phyloP scores from a whole-genome alignment of 2,329 filamentous ascomycete species.

The Talaromyces atroroseus region DNA sequence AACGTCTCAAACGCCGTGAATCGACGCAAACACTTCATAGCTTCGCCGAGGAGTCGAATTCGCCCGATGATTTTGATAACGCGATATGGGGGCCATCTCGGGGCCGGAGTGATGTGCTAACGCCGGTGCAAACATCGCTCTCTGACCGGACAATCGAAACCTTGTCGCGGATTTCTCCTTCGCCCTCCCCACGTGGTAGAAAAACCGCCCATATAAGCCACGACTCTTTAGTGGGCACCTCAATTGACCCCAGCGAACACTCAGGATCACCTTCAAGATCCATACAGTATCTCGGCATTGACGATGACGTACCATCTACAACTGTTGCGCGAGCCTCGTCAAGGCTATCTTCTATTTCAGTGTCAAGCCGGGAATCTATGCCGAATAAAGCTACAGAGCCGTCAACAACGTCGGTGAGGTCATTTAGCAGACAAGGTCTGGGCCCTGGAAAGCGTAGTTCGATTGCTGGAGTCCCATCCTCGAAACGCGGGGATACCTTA shows the following conservation, averaged over 20 bases:
- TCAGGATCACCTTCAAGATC: slow-evolving; percentile 36
- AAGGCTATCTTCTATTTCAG: slow-evolving; percentile 22
- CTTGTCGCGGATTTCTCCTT: slow-evolving; percentile 69
- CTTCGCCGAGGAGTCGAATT: slow-evolving; percentile 16
- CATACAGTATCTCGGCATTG: slow-evolving; percentile 49
- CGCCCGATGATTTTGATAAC: slow-evolving; percentile 12
- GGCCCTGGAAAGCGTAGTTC: slow-evolving; percentile 14
- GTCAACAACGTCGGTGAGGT: slow-evolving; percentile 21
- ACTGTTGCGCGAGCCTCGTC: slow-evolving; percentile 31
- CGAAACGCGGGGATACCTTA: slow-evolving; percentile 16
- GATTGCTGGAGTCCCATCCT: slow-evolving; percentile 3
- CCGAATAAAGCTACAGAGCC: slow-evolving; percentile 16
- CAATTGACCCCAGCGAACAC: slow-evolving; percentile 55
- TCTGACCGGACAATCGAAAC: slow-evolving; percentile 84
- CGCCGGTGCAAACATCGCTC: slow-evolving; percentile 40
- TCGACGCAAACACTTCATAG: slow-evolving; percentile 18
- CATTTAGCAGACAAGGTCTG: slow-evolving; percentile 20
- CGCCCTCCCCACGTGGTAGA: slow-evolving; percentile 63
- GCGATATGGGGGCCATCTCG: slow-evolving; percentile 7
- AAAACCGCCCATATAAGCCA: slow-evolving; percentile 68
- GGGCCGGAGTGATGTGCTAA: slow-evolving; percentile 10
- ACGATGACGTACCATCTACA: slow-evolving; percentile 40
- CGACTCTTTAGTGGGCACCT: slow-evolving; percentile 55
- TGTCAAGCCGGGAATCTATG: slow-evolving; percentile 15
- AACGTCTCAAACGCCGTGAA: slow-evolving; percentile 18